Evolutionary conservation across 2,329 filamentous ascomycete genomes (phyloP), one percentile per base, ranked within the genome.

Genomic region (Diaporthe eres): DNA sequence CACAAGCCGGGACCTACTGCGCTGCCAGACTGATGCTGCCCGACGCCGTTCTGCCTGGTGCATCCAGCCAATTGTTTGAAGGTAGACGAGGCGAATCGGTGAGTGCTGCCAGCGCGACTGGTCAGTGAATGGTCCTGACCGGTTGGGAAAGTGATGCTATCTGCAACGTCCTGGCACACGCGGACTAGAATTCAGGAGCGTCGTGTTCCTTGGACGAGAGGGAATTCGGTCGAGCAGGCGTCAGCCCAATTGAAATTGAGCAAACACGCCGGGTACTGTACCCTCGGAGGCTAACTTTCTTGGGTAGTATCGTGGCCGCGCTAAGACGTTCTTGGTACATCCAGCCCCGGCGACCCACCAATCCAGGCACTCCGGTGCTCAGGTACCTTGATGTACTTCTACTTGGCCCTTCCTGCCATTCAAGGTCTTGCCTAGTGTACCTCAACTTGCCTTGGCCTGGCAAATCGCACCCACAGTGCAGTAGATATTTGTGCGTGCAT

Each of bases 141-240:
- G 71, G 71, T 73, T 63, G 37, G 22, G 37, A n/a, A 57, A 39
- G 44, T 73, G 65, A 65, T 65, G 71, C 51, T 61, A 55, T 65
- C 71, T 73, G 71, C 58, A 65, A 44, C 34, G 58, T 72, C 71
- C 53, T 71, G 68, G 53, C 53, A n/a, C 70, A 51, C 15, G 47
- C 57, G 17, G 31, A 39, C 63, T 73, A 44, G 44, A 44, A 55
- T 42, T 47, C 51, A 47, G 57, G 25, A 72, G 71, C 65, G 65
- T 42, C 34, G 49, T 42, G 55, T 70, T 70, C 47, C 34, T 55
- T 70, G 65, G 65, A 42, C 34, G 34, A 39, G 65, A 34, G 13
- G 39, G 47, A 22, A 22, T 49, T 51, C 22, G 44, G 31, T 39
- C 31, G 47, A 42, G 17, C 10, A 55, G 22, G 17, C 17, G 49